These are phyloP conservation scores for Mycena albidolilacea DNA, from an alignment of 768 basidiomycete genomes.

Conservation along the genomic window DNA sequence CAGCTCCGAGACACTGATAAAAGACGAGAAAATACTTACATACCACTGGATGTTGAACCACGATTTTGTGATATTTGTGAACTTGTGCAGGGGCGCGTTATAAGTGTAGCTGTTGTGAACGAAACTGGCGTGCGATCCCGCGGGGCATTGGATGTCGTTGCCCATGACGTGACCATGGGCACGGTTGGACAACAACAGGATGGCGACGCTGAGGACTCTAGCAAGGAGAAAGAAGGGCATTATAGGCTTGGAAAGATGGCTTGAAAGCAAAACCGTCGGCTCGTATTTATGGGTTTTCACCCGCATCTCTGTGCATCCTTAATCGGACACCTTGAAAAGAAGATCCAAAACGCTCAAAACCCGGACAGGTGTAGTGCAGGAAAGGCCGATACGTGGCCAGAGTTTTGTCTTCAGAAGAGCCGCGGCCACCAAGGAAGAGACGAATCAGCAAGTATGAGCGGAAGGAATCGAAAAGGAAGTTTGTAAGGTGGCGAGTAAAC, in stretches of 20 bases:
- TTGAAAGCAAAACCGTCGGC: neutral
- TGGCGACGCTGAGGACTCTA: neutral
- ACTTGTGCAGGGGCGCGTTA: slow-evolving; percentile 22
- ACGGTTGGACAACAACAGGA: neutral
- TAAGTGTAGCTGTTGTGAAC: slow-evolving; percentile 33
- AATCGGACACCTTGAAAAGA: too few species aligned
- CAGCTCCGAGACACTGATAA: too few species aligned
- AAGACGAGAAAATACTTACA: slow-evolving; percentile 11
- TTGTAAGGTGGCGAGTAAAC: too few species aligned
- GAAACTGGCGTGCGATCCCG: slow-evolving; percentile 3
- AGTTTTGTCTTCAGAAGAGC: too few species aligned
- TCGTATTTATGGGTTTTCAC: neutral
- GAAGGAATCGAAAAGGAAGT: too few species aligned
- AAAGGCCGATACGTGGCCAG: too few species aligned
- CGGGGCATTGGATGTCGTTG: slow-evolving; percentile 22
- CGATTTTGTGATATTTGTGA: slow-evolving; percentile 24
- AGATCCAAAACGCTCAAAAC: too few species aligned
- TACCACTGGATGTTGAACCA: slow-evolving; percentile 35
- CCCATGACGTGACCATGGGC: neutral
- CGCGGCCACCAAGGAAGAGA: too few species aligned
- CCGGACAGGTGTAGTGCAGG: too few species aligned
- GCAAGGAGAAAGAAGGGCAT: neutral
- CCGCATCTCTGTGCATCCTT: neutral
- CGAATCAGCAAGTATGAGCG: too few species aligned
- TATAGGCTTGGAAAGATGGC: neutral